Percentiles rank a stretch among this genome's conserved stretches.
Conservation (phyloP, 805 yeast species). For the Zygotorulaspora danielsina region DNA sequence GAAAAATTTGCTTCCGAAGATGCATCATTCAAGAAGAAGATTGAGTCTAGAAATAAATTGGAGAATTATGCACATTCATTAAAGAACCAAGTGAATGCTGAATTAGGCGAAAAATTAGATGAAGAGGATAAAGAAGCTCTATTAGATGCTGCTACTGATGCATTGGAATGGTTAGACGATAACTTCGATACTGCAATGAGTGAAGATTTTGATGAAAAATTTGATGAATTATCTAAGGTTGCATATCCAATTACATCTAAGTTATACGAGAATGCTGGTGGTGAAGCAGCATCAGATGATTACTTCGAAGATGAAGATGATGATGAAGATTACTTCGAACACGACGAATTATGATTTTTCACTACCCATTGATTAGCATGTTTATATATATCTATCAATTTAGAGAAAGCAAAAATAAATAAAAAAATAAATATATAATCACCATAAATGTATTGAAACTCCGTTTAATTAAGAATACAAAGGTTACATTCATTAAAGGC, state of each 20-base stretch:
- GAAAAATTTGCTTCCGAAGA: slow-evolving; percentile 93
- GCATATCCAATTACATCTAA: slow-evolving; percentile 93
- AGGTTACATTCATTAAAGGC: slow-evolving; percentile 9
- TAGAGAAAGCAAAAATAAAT: no score
- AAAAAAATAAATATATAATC: neutral
- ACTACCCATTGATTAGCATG: slow-evolving; percentile 9
- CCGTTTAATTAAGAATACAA: no score
- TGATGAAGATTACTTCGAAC: slow-evolving; percentile 54
- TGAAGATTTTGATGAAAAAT: slow-evolving; percentile 92
- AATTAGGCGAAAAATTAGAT: slow-evolving; percentile 70
- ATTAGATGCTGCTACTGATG: slow-evolving; percentile 81
- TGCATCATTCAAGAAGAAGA: slow-evolving; percentile 72
- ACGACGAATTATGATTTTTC: slow-evolving; percentile 55
- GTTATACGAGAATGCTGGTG: slow-evolving; percentile 60
- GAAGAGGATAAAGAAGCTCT: slow-evolving; percentile 90
- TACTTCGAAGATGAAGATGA: slow-evolving; percentile 55
- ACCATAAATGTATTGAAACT: neutral
- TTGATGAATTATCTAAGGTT: slow-evolving; percentile 69
- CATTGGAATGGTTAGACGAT: slow-evolving; percentile 83
- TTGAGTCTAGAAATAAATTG: slow-evolving; percentile 80
- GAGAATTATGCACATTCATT: slow-evolving; percentile 86
- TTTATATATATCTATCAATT: no score
- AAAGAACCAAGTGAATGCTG: slow-evolving; percentile 63
- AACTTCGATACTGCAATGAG: slow-evolving; percentile 79
- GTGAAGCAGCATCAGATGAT: slow-evolving; percentile 42